Evolutionary conservation across 441 rosid genomes (phyloP).

Genomic region (Bocquillonia castaneifolia): DNA sequence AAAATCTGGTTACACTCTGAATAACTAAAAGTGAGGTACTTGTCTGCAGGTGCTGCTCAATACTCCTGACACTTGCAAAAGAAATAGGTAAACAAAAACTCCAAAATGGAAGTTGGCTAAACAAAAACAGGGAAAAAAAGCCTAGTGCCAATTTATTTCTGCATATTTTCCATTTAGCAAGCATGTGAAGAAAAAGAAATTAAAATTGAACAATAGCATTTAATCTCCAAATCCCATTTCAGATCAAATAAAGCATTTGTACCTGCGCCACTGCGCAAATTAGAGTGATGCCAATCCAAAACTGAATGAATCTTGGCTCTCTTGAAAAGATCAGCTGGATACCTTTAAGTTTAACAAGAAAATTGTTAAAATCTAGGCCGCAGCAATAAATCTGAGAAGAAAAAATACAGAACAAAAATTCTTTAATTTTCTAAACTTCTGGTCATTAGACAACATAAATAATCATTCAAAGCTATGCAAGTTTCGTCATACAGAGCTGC

Average conservation of each 20-base stretch:
- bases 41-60: background rate
- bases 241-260: slow-evolving; percentile 7
- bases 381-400: background rate
- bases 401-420: background rate
- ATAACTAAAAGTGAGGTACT: background rate
- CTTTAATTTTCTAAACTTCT: background rate
- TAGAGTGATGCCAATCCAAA: slow-evolving; percentile 91
- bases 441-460: background rate
- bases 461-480: background rate
- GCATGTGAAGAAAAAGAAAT: too few species aligned
- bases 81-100: too few species aligned
- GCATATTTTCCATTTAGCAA: too few species aligned
- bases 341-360: slow-evolving; percentile 39
- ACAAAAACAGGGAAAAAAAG: too few species aligned
- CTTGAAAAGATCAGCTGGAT: slow-evolving; percentile 73
- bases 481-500: background rate
- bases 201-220: too few species aligned
- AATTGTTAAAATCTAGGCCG: slow-evolving; percentile 1
- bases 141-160: too few species aligned
- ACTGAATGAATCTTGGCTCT: slow-evolving; percentile 81
- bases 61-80: too few species aligned
- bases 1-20: background rate
- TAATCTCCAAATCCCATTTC: too few species aligned
- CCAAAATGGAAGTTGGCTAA: too few species aligned
- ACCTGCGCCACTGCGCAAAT: slow-evolving; percentile 80